These are phyloP conservation scores for Sporothrix phasma DNA, from an alignment of 2,329 filamentous ascomycete genomes.

Conservation along the genomic window DNA sequence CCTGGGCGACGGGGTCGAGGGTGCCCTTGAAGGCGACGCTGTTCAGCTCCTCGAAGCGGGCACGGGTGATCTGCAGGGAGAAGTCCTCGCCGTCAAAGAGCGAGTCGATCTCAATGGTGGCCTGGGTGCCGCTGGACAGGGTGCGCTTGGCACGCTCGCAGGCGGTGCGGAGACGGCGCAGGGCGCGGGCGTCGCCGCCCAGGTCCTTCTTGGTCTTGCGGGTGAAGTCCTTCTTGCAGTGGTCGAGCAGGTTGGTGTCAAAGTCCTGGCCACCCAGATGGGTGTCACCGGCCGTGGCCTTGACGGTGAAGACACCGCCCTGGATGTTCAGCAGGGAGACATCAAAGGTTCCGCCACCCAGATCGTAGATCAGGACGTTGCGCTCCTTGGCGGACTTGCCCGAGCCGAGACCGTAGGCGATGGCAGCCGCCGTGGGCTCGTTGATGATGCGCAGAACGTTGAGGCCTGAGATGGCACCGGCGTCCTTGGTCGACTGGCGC, in stretches of 20 bases:
- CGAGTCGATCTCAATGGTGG: slow-evolving; percentile 96
- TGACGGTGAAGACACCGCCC: slow-evolving; percentile 98
- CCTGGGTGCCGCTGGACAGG: slow-evolving; percentile 92
- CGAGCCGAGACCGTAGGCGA: slow-evolving; percentile 92
- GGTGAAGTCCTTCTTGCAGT: slow-evolving; percentile 83
- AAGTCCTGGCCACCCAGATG: slow-evolving; percentile 95
- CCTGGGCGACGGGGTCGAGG: slow-evolving; percentile 89
- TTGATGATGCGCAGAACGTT: slow-evolving; percentile 99
- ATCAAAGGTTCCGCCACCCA: slow-evolving; percentile 98
- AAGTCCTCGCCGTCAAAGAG: slow-evolving; percentile 98
- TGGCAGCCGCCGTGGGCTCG: slow-evolving; percentile 96
- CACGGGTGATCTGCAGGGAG: slow-evolving; percentile 93
- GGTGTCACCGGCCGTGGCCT: slow-evolving; percentile 95
- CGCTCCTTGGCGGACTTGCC: slow-evolving; percentile 97
- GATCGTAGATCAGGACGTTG: slow-evolving; percentile 98
- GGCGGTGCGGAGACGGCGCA: slow-evolving; percentile 91
- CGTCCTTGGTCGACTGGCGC: slow-evolving; percentile 98
- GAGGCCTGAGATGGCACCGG: slow-evolving; percentile 90
- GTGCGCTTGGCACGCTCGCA: slow-evolving; percentile 99
- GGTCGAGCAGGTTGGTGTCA: slow-evolving; percentile 87
- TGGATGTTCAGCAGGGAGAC: slow-evolving; percentile 98
- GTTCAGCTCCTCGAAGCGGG: slow-evolving; percentile 98
- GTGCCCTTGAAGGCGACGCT: slow-evolving; percentile 90
- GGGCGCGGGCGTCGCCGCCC: slow-evolving; percentile 75
- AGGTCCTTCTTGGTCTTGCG: slow-evolving; percentile 41